These are phyloP conservation scores for Solanum habrochaites DNA, from an alignment of 257 asterid species.

Conservation along the genomic window DNA sequence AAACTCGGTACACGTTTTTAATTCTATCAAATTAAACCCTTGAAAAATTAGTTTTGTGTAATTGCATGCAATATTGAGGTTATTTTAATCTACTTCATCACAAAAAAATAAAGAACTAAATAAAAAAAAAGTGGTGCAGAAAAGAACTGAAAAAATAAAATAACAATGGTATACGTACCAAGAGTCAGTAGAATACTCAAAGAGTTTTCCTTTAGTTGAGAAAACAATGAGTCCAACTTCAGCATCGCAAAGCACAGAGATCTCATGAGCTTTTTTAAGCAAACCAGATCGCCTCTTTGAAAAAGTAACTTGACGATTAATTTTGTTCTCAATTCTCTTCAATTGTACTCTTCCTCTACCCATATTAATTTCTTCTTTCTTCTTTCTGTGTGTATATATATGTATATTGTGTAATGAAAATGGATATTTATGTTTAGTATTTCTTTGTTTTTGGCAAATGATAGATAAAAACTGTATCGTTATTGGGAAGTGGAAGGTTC, in stretches of 20 bases:
- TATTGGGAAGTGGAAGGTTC: neutral
- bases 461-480: neutral
- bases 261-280: slow-evolving; percentile 76
- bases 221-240: slow-evolving; percentile 76
- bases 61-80: neutral
- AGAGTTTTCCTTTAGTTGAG: slow-evolving; percentile 71
- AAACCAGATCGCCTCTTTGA: slow-evolving; percentile 71
- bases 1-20: neutral
- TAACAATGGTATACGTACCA: slow-evolving; percentile 22
- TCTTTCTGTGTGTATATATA: neutral
- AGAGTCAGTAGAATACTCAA: slow-evolving; percentile 68
- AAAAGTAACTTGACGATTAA: slow-evolving; percentile 76
- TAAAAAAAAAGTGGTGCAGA: neutral
- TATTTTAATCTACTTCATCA: neutral
- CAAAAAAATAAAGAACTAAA: neutral
- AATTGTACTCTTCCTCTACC: slow-evolving; percentile 80
- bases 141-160: neutral
- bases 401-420: neutral
- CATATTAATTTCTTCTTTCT: slow-evolving; percentile 13
- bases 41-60: neutral
- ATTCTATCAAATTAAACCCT: neutral
- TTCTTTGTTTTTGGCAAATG: neutral
- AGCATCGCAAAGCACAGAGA: slow-evolving; percentile 81
- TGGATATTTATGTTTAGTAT: neutral
- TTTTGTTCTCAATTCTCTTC: slow-evolving; percentile 82